phyloP scores from a whole-genome alignment of 2,329 filamentous ascomycete species.

The Penicillium capsulatum region DNA sequence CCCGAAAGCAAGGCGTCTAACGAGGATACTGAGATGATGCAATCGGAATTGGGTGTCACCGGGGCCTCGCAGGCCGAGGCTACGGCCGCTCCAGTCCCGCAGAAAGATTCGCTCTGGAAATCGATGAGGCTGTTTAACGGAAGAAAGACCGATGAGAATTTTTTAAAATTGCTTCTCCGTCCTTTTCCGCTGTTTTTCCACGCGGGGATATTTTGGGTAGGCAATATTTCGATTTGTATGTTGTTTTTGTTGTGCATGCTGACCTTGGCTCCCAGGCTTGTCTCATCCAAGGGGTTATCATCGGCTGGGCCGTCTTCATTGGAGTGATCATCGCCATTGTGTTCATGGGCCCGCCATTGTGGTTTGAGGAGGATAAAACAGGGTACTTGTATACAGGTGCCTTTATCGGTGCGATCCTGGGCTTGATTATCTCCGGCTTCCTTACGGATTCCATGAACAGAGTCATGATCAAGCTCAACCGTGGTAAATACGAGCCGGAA shows the following conservation, averaged over 20 bases:
- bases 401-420: slow-evolving; percentile 75
- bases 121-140: slow-evolving; percentile 71
- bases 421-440: slow-evolving; percentile 70
- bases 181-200: slow-evolving; percentile 81
- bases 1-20: slow-evolving; percentile 8
- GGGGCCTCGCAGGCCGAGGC: slow-evolving; percentile 11
- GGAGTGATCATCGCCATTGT: slow-evolving; percentile 77
- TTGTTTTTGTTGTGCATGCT: too few species aligned
- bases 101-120: slow-evolving; percentile 55
- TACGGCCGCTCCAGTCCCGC: slow-evolving; percentile 25
- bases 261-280: slow-evolving; percentile 42
- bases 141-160: slow-evolving; percentile 72
- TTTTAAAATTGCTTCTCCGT: slow-evolving; percentile 61
- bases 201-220: slow-evolving; percentile 74
- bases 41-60: slow-evolving; percentile 1
- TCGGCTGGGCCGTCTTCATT: slow-evolving; percentile 94
- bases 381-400: slow-evolving; percentile 85
- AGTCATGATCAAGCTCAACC: slow-evolving; percentile 67
- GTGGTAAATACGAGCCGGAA: slow-evolving; percentile 84
- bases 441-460: slow-evolving; percentile 70
- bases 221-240: slow-evolving; percentile 28
- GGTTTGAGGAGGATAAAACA: slow-evolving; percentile 73
- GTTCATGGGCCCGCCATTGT: slow-evolving; percentile 75
- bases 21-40: slow-evolving; percentile 10
- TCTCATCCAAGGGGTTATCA: slow-evolving; percentile 81